Base-by-base conservation (phyloP, 352 stramenopile genomes). In the Sclerospora graminicola region DNA sequence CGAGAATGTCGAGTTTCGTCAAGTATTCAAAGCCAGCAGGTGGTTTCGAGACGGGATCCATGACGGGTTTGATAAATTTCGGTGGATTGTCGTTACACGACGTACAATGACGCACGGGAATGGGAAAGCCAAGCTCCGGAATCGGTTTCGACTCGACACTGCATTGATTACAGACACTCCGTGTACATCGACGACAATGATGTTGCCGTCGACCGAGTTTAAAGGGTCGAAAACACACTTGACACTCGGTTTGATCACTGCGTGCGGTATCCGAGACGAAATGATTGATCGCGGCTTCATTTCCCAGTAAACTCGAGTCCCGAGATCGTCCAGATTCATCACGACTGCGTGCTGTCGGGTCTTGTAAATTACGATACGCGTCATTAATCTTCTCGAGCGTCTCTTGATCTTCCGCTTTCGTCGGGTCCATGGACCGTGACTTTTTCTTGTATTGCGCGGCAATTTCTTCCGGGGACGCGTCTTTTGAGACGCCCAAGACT, bases 181-280 rank as follows among this genome's bases (percentile, higher is more conserved):
- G 76, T 39, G 77, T 91, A 45, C 80, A 91, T 41, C 80, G 80
- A 55, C 76, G 80, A 51, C 80, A 91, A 53, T 91, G 80, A 44
- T 91, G 76, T 51, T 87, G 74, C 2, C 80, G 70, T 60, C 80
- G 71, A 8, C 80, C 77, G 19, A 91, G 72, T 48, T 89, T 89
- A 48, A 91, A 91, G 8, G 76, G 80, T 48, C 80, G 77, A 63
- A 89, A 91, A 35, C 77, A 91, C n/a, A 91, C 76, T 42, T 91
- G 80, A 26, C 80, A 91, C 48, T 91, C 80, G n/a, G 70, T 91
- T 55, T 91, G 80, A 45, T 89, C 80, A 33, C 68, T 84, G 14
- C 80, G 80, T 8, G 77, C 77, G 13, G 76, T 83, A 60, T 91
- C 77, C 13, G 75, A 76, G 10, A 79, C 61, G 21, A 84, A 83